A percentile compares a stretch with the other conserved stretches of the same genome.
Evolutionary conservation across 495 filamentous ascomycete species (phyloP).

Genomic region (Letharia columbiana): DNA sequence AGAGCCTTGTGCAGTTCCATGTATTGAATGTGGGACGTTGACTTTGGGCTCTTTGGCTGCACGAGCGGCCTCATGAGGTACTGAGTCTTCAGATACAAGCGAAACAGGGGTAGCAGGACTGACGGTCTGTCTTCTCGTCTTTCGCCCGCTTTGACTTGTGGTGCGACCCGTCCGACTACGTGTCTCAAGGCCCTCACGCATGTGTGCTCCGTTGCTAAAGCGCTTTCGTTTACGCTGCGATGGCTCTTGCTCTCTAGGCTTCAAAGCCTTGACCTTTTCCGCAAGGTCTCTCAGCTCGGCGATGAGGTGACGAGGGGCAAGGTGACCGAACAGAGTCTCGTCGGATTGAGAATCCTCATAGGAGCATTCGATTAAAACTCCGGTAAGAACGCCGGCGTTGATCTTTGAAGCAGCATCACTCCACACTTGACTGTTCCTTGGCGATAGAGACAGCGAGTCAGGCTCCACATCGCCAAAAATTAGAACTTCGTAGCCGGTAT

Average conservation of each 20-base stretch:
- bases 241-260: conserved; percentile 20
- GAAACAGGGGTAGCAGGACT: conserved; percentile 20
- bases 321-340: conserved; percentile 74
- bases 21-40: conserved; percentile 14
- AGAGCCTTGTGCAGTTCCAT: not conserved
- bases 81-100: conserved; percentile 13
- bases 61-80: not conserved
- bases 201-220: conserved; percentile 15
- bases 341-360: conserved; percentile 71
- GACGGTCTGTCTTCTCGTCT: conserved; percentile 16
- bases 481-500: conserved; percentile 64
- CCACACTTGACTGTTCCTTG: conserved; percentile 77
- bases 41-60: conserved; percentile 1
- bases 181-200: conserved; percentile 12
- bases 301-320: conserved; percentile 71
- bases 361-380: conserved; percentile 91
- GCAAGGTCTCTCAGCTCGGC: conserved; percentile 69
- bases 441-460: conserved; percentile 69
- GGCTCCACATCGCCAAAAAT: conserved; percentile 96
- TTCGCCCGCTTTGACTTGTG: conserved; percentile 16
- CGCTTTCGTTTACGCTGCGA: conserved; percentile 25
- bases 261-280: conserved; percentile 45
- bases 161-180: conserved; percentile 11
- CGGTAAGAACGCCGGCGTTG: conserved; percentile 53
- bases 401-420: conserved; percentile 77